Evolutionary conservation across 1,139 yeast genomes (phyloP).

Genomic region (Geotrichum europaeum): DNA sequence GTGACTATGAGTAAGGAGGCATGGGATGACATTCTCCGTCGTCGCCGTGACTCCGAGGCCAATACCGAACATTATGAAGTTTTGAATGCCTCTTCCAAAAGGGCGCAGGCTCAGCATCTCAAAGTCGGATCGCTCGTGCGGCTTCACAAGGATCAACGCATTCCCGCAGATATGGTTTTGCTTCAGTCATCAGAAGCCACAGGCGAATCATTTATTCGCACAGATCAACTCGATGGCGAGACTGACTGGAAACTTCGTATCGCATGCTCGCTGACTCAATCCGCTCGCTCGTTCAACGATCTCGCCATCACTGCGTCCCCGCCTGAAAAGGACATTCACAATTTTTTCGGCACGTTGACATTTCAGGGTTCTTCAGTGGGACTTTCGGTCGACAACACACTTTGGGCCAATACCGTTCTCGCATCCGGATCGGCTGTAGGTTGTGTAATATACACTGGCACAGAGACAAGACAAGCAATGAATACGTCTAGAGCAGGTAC

Average conservation of each 20-base stretch:
- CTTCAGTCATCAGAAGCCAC: constrained; percentile 71
- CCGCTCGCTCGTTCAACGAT: constrained; percentile 41
- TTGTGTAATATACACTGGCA: constrained; percentile 82
- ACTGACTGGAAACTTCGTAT: constrained; percentile 95
- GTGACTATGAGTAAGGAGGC: constrained; percentile 97
- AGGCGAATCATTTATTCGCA: constrained; percentile 90
- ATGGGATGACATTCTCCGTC: constrained; percentile 82
- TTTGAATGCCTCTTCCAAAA: constrained; percentile 31
- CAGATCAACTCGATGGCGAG: constrained; percentile 98
- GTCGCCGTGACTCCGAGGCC: constrained; percentile 85
- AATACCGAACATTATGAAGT: constrained; percentile 79
- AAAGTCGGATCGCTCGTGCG: constrained; percentile 84
- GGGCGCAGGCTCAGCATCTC: constrained; percentile 58
- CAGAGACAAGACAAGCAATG: constrained; percentile 89
- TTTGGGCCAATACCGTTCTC: constrained; percentile 97
- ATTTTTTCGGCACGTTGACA: constrained; percentile 66
- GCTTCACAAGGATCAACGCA: constrained; percentile 72
- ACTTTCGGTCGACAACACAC: constrained; percentile 77
- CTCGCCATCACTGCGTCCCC: constrained; percentile 61
- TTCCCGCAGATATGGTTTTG: constrained; percentile 89
- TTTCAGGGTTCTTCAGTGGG: constrained; percentile 55
- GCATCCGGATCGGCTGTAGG: constrained; percentile 93
- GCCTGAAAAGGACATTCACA: constrained; percentile 80
- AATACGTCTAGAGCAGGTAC: constrained; percentile 88
- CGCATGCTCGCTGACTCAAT: constrained; percentile 70